A percentile compares a stretch with the other conserved stretches of the same genome.
These are phyloP conservation scores for Aspergillus pseudoglaucus DNA, from an alignment of 2,329 filamentous ascomycete genomes.

Conservation along the genomic window DNA sequence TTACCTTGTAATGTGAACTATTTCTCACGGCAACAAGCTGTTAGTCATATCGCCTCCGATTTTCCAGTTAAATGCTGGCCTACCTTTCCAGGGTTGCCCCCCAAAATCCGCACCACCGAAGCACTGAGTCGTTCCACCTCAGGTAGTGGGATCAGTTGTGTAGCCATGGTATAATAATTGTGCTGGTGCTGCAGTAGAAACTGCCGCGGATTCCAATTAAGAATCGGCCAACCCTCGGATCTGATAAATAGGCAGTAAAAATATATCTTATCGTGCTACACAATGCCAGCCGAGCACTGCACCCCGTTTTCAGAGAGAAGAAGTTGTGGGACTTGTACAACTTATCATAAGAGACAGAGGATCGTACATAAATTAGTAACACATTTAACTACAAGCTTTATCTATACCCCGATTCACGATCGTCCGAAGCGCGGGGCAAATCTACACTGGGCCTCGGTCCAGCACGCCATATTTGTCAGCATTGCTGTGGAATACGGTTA, in stretches of 20 bases:
- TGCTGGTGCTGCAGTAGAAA: neutral
- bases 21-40: neutral
- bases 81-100: conserved; percentile 82
- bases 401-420: neutral
- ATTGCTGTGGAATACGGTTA: neutral
- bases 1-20: conserved; percentile 56
- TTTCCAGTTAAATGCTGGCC: conserved; percentile 7
- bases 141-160: conserved; percentile 58
- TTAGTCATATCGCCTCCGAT: neutral
- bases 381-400: neutral
- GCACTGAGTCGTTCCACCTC: conserved; percentile 73
- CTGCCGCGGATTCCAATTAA: no score
- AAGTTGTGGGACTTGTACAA: no score
- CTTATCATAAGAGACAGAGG: no score
- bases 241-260: no score
- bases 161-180: conserved; percentile 45
- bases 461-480: conserved; percentile 13
- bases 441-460: conserved; percentile 2
- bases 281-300: no score
- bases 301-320: no score
- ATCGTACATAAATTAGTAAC: neutral
- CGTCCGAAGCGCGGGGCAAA: conserved; percentile 2
- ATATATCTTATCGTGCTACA: no score
- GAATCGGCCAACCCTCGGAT: no score
- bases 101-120: conserved; percentile 74